phyloP scores from a whole-genome alignment of 2,329 filamentous ascomycete genomes.

The Xylaria hypoxylon region DNA sequence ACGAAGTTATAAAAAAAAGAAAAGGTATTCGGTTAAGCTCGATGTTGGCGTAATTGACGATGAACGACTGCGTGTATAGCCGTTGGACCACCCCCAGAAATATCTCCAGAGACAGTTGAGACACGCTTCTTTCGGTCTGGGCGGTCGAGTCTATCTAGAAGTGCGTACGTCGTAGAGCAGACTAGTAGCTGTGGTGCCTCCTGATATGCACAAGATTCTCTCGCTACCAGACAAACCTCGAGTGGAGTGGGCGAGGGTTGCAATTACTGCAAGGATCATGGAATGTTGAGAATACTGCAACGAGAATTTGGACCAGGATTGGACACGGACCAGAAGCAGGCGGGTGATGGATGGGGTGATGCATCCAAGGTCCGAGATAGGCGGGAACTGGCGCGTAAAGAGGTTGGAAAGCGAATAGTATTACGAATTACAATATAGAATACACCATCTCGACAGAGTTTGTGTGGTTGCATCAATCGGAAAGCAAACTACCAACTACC shows the following conservation, averaged over 20 bases:
- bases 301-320: slow-evolving; percentile 22
- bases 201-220: slow-evolving; percentile 21
- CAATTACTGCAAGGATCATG: slow-evolving; percentile 22
- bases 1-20: background rate
- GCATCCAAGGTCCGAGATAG: slow-evolving; percentile 23
- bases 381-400: slow-evolving; percentile 5
- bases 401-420: background rate
- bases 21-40: slow-evolving; percentile 5
- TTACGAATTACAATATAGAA: slow-evolving; percentile 18
- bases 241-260: slow-evolving; percentile 14
- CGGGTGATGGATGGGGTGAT: slow-evolving; percentile 26
- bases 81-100: background rate
- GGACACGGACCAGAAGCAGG: slow-evolving; percentile 28
- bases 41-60: background rate
- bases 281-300: slow-evolving; percentile 17
- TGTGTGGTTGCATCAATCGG: background rate
- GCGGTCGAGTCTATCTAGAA: slow-evolving; percentile 13
- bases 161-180: background rate
- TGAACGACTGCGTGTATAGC: slow-evolving; percentile 3
- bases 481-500: slow-evolving; percentile 1
- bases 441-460: background rate
- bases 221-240: slow-evolving; percentile 25
- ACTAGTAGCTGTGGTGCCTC: slow-evolving; percentile 7
- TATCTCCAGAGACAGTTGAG: background rate
- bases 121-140: slow-evolving; percentile 4